A percentile compares a stretch with the other conserved stretches of the same genome.
These are phyloP conservation scores for Penicillium sp. DNA, from an alignment of 2,329 filamentous ascomycete genomes.

Conservation along the genomic window DNA sequence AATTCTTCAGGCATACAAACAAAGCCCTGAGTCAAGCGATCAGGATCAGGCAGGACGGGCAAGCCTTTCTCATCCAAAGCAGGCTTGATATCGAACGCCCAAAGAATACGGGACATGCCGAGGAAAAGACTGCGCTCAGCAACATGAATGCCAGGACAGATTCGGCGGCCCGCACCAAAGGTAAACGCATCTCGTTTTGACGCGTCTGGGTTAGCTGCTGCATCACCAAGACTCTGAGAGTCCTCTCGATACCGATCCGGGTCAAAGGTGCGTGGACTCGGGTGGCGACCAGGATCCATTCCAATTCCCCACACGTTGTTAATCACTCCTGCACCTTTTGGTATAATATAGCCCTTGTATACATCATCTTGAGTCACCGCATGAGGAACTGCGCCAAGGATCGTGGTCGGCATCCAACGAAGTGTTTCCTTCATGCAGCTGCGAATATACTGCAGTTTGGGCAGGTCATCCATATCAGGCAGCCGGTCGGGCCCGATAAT, in stretches of 20 bases:
- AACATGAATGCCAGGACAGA: conserved; percentile 59
- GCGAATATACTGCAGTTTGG: conserved; percentile 34
- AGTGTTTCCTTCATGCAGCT: conserved; percentile 35
- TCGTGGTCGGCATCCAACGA: conserved; percentile 44
- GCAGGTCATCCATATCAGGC: conserved; percentile 33
- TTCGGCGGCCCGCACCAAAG: conserved; percentile 56
- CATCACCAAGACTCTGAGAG: conserved; percentile 35
- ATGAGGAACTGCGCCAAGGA: conserved; percentile 48
- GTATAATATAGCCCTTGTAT: conserved; percentile 51
- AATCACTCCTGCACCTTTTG: conserved; percentile 48
- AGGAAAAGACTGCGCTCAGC: conserved; percentile 52
- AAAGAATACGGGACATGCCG: conserved; percentile 49
- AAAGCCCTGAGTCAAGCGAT: conserved; percentile 44
- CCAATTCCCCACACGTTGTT: conserved; percentile 48
- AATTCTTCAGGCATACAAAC: conserved; percentile 46
- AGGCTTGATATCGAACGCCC: conserved; percentile 46
- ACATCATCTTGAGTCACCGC: conserved; percentile 49
- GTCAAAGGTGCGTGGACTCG: conserved; percentile 39
- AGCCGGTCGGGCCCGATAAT: conserved; percentile 31
- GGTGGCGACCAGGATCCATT: conserved; percentile 42
- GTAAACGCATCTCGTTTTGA: conserved; percentile 53
- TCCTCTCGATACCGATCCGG: conserved; percentile 36
- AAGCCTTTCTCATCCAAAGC: conserved; percentile 29
- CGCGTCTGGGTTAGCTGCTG: conserved; percentile 35
- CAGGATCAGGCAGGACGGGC: conserved; percentile 38